phyloP scores from a whole-genome alignment of 352 stramenopile genomes.

The Phytophthora pini region DNA sequence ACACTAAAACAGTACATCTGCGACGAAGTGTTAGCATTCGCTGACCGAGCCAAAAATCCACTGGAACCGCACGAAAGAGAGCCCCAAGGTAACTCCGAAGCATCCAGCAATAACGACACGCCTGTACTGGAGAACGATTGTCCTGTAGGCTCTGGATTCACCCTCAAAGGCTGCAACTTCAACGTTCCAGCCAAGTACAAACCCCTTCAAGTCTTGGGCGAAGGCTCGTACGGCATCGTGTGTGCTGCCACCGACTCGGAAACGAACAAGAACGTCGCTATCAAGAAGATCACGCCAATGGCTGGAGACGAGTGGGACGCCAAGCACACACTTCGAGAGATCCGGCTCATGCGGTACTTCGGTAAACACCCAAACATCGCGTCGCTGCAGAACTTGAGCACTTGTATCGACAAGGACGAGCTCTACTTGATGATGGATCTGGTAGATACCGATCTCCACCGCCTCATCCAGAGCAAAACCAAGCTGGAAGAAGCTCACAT shows the following conservation, averaged over 20 bases:
- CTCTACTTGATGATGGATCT: slow-evolving; percentile 97
- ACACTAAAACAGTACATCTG: slow-evolving; percentile 84
- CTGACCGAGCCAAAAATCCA: slow-evolving; percentile 26
- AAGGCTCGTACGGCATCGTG: slow-evolving; percentile 94
- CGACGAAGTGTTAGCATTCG: slow-evolving; percentile 76
- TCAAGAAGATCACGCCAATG: slow-evolving; percentile 96
- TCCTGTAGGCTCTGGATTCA: slow-evolving; percentile 65
- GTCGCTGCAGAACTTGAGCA: slow-evolving; percentile 83
- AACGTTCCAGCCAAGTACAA: slow-evolving; percentile 85
- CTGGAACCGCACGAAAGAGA: slow-evolving; percentile 38
- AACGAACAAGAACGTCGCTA: slow-evolving; percentile 85
- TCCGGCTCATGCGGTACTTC: slow-evolving; percentile 92
- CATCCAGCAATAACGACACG: slow-evolving; percentile 26
- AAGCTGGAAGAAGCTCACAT: slow-evolving; percentile 85
- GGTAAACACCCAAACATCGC: slow-evolving; percentile 90
- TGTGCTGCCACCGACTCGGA: slow-evolving; percentile 79
- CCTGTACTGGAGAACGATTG: slow-evolving; percentile 65
- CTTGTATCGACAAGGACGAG: slow-evolving; percentile 89
- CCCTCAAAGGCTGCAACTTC: slow-evolving; percentile 86
- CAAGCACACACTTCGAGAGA: slow-evolving; percentile 93
- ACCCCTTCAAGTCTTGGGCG: slow-evolving; percentile 85
- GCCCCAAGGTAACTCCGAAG: slow-evolving; percentile 4
- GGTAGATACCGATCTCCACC: slow-evolving; percentile 93
- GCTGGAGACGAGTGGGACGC: slow-evolving; percentile 88
- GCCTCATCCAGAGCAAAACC: slow-evolving; percentile 90